Conservation (phyloP, 495 filamentous ascomycete genomes). For the Cercophora scortea region DNA sequence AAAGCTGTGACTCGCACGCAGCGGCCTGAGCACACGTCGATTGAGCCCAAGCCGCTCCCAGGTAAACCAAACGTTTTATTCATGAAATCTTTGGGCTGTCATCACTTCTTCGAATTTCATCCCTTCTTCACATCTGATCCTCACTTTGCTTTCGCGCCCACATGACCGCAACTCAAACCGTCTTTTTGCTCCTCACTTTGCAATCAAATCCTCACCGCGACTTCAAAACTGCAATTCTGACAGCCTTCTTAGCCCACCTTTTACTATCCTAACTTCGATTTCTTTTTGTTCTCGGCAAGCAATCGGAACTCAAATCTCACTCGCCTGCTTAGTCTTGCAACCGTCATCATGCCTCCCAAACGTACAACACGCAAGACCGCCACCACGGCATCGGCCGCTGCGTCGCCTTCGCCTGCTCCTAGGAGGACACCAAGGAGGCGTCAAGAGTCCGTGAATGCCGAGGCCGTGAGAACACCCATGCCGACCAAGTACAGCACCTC, state of each 20-base stretch:
- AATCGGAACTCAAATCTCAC: not conserved
- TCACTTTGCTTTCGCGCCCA: no score
- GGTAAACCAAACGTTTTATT: not conserved
- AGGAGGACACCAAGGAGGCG: not conserved
- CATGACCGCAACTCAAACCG: no score
- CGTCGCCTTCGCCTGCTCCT: no score
- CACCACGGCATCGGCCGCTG: not conserved
- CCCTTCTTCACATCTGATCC: not conserved
- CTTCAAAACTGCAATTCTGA: not conserved
- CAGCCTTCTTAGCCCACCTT: not conserved
- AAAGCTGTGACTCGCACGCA: not conserved
- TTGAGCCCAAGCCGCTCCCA: not conserved
- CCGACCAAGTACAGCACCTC: conserved; percentile 22
- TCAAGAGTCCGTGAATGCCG: not conserved
- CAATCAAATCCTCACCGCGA: no score
- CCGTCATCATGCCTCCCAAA: conserved; percentile 13
- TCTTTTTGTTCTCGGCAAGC: not conserved
- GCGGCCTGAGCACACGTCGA: not conserved
- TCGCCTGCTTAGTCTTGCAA: not conserved
- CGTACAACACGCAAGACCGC: conserved; percentile 6
- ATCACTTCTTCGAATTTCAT: not conserved
- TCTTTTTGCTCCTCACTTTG: no score
- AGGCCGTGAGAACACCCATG: conserved; percentile 5
- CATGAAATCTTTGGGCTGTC: not conserved
- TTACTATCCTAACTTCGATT: not conserved